phyloP scores from a whole-genome alignment of 2,329 filamentous ascomycete species.

The Ophiostoma triangulosporum region DNA sequence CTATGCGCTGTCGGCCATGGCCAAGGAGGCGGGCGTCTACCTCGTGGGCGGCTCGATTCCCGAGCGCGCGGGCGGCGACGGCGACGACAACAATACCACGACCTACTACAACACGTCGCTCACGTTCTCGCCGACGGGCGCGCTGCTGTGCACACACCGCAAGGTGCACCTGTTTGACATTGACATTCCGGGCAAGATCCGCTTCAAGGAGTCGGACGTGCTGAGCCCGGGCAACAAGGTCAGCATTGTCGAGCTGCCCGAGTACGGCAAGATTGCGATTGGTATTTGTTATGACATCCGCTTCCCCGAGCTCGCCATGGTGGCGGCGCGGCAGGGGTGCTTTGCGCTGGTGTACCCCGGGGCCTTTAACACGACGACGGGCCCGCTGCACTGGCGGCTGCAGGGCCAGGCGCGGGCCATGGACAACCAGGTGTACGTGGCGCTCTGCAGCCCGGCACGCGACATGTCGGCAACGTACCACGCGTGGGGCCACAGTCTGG shows the following conservation, averaged over 20 bases:
- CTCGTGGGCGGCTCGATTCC: constrained; percentile 88
- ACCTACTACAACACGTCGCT: constrained; percentile 84
- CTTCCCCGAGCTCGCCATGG: constrained; percentile 84
- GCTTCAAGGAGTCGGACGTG: constrained; percentile 81
- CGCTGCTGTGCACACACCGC: constrained; percentile 74
- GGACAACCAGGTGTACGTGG: constrained; percentile 80
- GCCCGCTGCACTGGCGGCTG: constrained; percentile 81
- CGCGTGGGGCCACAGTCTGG: constrained; percentile 83
- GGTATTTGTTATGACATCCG: constrained; percentile 97
- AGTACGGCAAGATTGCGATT: constrained; percentile 74
- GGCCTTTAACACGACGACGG: constrained; percentile 94
- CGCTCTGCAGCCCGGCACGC: constrained; percentile 78
- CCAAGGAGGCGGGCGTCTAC: constrained; percentile 64
- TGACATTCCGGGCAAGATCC: constrained; percentile 89
- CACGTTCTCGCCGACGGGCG: constrained; percentile 64
- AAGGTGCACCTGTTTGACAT: constrained; percentile 98
- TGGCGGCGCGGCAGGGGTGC: constrained; percentile 62
- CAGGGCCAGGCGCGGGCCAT: constrained; percentile 65
- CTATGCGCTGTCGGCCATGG: constrained; percentile 70
- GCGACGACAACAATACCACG: constrained; percentile 13
- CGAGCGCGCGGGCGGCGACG: constrained; percentile 45
- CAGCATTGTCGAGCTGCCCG: constrained; percentile 74
- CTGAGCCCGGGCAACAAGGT: constrained; percentile 73
- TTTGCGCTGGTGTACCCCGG: constrained; percentile 87
- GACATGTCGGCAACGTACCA: constrained; percentile 67